Conservation (phyloP, 495 filamentous ascomycete species). For the Neurospora sp. region DNA sequence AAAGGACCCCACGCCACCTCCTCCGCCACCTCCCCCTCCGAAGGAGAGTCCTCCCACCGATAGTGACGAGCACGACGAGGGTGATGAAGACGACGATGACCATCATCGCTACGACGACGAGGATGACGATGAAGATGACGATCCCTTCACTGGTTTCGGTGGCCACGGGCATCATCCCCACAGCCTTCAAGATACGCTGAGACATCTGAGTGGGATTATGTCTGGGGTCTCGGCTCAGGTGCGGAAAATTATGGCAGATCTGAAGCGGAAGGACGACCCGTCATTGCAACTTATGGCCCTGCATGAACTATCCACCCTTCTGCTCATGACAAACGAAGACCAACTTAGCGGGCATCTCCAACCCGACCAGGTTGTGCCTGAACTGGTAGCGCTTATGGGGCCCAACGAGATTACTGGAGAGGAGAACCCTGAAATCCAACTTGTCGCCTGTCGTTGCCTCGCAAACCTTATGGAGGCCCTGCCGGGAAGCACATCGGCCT, state of each 20-base stretch:
- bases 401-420: constrained; percentile 73
- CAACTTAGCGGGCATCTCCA: constrained; percentile 93
- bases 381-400: constrained; percentile 86
- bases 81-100: constrained; percentile 40
- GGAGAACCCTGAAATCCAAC: constrained; percentile 96
- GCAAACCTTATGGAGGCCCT: constrained; percentile 98
- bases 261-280: constrained; percentile 79
- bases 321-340: constrained; percentile 92
- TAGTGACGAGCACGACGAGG: constrained; percentile 39
- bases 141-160: constrained; percentile 72
- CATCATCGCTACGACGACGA: constrained; percentile 35
- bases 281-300: constrained; percentile 86
- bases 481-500: constrained; percentile 82
- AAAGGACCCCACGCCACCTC: constrained; percentile 37
- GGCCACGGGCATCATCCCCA: constrained; percentile 48
- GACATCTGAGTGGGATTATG: constrained; percentile 85
- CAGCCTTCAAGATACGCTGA: constrained; percentile 69
- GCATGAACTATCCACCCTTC: constrained; percentile 85
- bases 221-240: constrained; percentile 70
- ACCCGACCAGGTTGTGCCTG: constrained; percentile 90
- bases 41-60: constrained; percentile 42
- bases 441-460: constrained; percentile 89
- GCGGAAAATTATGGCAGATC: constrained; percentile 71
- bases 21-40: constrained; percentile 29
- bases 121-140: constrained; percentile 59